Evolutionary conservation across 228 moss, liverwort and hornwort genomes (phyloP).

Genomic region (Sphagnum magellanicum): DNA sequence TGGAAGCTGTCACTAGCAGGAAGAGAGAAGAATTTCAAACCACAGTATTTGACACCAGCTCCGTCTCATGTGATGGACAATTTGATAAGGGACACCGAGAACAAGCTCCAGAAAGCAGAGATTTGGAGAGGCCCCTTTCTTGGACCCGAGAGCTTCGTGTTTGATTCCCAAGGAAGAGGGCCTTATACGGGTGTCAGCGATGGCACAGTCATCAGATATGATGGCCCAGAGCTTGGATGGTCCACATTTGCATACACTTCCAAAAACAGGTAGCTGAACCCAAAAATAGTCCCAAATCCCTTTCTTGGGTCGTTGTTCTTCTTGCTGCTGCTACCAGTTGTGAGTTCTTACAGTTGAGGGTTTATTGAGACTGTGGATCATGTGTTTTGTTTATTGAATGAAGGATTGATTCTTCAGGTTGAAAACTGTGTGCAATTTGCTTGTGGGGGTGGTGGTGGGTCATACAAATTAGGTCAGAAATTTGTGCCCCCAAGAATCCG

Average conservation of each 20-base stretch:
- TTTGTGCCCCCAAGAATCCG: slow-evolving; percentile 49
- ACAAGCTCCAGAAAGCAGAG: slow-evolving; percentile 51
- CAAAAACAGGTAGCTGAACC: slow-evolving; percentile 25
- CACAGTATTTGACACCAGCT: slow-evolving; percentile 45
- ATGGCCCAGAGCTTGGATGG: slow-evolving; percentile 77
- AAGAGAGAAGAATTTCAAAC: slow-evolving; percentile 31
- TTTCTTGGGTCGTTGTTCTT: too few species aligned
- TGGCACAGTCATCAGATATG: slow-evolving; percentile 75
- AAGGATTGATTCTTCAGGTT: too few species aligned
- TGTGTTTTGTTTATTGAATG: too few species aligned
- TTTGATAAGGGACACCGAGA: slow-evolving; percentile 50
- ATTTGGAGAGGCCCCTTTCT: slow-evolving; percentile 51
- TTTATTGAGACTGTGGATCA: too few species aligned
- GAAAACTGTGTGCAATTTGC: too few species aligned
- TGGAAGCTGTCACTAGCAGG: slow-evolving; percentile 48
- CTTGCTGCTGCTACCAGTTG: too few species aligned
- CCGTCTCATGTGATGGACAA: slow-evolving; percentile 27
- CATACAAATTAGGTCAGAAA: slow-evolving; percentile 32
- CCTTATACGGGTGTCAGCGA: slow-evolving; percentile 81
- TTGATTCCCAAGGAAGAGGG: slow-evolving; percentile 73
- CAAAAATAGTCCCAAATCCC: too few species aligned
- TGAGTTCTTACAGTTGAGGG: too few species aligned
- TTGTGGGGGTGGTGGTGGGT: too few species aligned
- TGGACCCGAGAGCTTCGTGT: slow-evolving; percentile 83
- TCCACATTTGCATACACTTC: slow-evolving; percentile 62